Evolutionary conservation across 2,329 filamentous ascomycete genomes (phyloP).

Genomic region (Colletotrichum filicis): DNA sequence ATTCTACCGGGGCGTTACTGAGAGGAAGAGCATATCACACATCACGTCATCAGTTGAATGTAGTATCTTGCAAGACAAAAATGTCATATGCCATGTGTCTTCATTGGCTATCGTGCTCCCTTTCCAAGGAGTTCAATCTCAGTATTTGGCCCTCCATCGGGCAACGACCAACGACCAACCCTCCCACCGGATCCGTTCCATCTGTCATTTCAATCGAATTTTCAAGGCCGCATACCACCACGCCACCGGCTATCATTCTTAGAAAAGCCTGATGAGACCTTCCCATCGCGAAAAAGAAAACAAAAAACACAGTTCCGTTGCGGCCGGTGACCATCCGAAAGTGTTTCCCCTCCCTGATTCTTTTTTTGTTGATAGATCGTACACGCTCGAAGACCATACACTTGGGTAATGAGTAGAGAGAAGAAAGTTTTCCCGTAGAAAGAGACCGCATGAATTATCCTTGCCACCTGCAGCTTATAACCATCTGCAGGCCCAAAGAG

Average conservation of each 20-base stretch:
- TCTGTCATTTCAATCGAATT: conserved; percentile 33
- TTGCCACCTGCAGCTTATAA: conserved; percentile 30
- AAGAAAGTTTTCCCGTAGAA: conserved; percentile 31
- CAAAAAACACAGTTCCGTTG: conserved; percentile 37
- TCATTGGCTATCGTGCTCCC: conserved; percentile 33
- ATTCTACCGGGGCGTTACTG: too few species aligned
- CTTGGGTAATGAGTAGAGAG: conserved; percentile 36
- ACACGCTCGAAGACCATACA: conserved; percentile 38
- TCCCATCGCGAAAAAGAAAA: conserved; percentile 36
- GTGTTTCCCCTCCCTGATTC: conserved; percentile 37
- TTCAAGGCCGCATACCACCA: conserved; percentile 33
- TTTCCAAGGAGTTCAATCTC: conserved; percentile 37
- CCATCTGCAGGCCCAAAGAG: conserved; percentile 32
- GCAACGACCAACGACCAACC: conserved; percentile 34
- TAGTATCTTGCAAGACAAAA: not conserved
- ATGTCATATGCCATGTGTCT: conserved; percentile 25
- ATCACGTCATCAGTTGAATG: not conserved
- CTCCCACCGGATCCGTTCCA: conserved; percentile 26
- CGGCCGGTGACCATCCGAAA: conserved; percentile 36
- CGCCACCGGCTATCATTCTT: conserved; percentile 33
- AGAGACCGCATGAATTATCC: conserved; percentile 35
- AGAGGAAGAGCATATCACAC: not conserved
- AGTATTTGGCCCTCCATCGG: conserved; percentile 34
- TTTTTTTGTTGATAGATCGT: conserved; percentile 36
- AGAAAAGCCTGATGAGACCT: conserved; percentile 33